A percentile compares a stretch with the other conserved stretches of the same genome.
phyloP scores from a whole-genome alignment of 1,284 basidiomycete genomes.

The Heimioporus punctisporus region DNA sequence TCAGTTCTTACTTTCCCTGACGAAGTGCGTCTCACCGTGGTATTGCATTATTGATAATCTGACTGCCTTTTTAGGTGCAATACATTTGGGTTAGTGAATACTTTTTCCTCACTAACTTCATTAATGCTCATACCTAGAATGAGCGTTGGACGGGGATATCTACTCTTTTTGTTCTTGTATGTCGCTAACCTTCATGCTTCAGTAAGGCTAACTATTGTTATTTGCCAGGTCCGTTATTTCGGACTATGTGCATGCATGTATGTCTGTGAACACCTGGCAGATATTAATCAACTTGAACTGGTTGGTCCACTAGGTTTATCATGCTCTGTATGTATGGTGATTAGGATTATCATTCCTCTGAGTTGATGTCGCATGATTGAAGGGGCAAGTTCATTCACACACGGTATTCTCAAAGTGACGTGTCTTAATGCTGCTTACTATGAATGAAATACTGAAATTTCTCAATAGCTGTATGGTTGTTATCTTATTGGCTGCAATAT shows the following conservation, averaged over 20 bases:
- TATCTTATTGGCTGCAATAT: too few species aligned
- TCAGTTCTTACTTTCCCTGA: background rate
- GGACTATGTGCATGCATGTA: background rate
- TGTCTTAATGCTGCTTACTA: background rate
- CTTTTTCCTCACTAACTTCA: too few species aligned
- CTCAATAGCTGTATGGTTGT: background rate
- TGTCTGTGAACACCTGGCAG: background rate
- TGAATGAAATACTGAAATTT: background rate
- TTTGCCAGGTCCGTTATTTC: background rate
- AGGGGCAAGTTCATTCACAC: background rate
- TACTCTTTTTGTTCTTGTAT: background rate
- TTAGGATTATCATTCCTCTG: background rate
- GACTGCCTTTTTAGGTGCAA: background rate
- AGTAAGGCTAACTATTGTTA: background rate
- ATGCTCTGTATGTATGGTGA: background rate
- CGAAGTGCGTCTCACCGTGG: background rate
- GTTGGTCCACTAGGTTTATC: background rate
- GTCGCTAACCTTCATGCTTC: background rate
- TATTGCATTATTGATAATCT: background rate
- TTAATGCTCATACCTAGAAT: background rate
- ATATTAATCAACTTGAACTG: background rate
- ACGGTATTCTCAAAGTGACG: background rate
- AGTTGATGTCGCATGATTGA: background rate
- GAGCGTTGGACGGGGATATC: background rate
- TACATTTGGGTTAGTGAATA: background rate